phyloP scores from a whole-genome alignment of 78 protist genomes.

The Acrasis kona region DNA sequence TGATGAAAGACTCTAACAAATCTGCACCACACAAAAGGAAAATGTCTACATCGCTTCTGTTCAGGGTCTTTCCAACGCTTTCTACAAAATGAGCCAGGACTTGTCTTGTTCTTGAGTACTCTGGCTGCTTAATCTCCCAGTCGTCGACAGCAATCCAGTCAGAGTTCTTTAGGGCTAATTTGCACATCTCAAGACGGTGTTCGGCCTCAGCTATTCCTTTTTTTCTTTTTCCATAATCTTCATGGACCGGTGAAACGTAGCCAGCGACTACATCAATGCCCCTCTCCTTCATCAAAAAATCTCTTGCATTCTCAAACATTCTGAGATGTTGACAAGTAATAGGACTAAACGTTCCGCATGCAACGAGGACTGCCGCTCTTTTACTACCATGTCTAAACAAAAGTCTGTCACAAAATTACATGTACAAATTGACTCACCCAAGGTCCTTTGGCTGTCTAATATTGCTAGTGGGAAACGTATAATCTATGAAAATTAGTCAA shows the following conservation, averaged over 20 bases:
- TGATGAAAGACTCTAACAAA: neutral
- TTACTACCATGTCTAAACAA: too few species aligned
- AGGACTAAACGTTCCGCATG: constrained; percentile 19
- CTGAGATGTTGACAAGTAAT: constrained; percentile 3
- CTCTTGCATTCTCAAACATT: neutral
- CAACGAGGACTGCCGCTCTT: constrained; percentile 4
- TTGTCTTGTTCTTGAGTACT: neutral
- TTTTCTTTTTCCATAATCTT: constrained; percentile 14
- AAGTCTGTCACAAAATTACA: too few species aligned
- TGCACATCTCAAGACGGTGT: neutral
- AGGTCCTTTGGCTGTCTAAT: too few species aligned
- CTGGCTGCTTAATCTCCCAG: constrained; percentile 1
- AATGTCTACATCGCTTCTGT: neutral
- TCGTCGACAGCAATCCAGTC: neutral
- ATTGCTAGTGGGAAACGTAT: too few species aligned
- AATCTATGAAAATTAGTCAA: too few species aligned
- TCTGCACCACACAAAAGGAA: constrained; percentile 13
- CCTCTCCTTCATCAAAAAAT: neutral
- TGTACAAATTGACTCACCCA: too few species aligned
- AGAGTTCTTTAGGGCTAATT: neutral
- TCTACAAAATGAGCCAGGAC: neutral
- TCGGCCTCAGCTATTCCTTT: neutral
- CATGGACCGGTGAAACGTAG: constrained; percentile 1
- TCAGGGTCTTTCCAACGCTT: neutral
- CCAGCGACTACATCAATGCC: constrained; percentile 5